Conservation (phyloP, 1,284 basidiomycete species). For the Rhodotorula sp. region DNA sequence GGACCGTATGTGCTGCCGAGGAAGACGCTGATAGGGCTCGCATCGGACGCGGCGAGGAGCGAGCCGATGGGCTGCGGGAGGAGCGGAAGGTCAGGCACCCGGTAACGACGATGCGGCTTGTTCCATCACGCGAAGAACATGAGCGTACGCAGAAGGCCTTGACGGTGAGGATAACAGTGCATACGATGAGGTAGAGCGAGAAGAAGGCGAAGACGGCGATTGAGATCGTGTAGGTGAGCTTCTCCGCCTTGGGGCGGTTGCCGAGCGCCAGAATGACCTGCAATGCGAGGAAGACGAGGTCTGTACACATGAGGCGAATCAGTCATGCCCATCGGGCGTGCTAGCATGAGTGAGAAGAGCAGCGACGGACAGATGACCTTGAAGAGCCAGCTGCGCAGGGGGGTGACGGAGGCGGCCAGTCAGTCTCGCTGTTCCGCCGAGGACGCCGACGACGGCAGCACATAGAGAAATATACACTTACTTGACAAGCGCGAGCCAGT, state of each 20-base stretch:
- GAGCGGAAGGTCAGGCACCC: not conserved
- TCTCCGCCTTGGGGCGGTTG: slow-evolving; percentile 94
- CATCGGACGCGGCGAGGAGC: slow-evolving; percentile 6
- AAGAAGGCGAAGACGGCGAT: slow-evolving; percentile 62
- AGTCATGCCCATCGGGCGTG: not conserved
- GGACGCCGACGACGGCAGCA: too few relatives aligned
- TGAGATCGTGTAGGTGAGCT: slow-evolving; percentile 74
- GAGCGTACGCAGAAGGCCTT: slow-evolving; percentile 68
- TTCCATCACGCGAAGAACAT: too few relatives aligned
- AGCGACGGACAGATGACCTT: slow-evolving; percentile 33
- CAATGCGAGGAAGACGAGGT: slow-evolving; percentile 63
- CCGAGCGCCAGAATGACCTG: slow-evolving; percentile 90
- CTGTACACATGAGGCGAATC: slow-evolving; percentile 46
- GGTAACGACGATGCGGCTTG: too few relatives aligned
- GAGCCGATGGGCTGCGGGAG: slow-evolving; percentile 29
- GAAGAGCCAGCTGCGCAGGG: slow-evolving; percentile 29
- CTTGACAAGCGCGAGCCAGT: slow-evolving; percentile 41
- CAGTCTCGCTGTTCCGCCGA: too few relatives aligned
- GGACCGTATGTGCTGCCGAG: slow-evolving; percentile 49
- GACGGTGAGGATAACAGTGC: slow-evolving; percentile 79
- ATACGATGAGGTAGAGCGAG: slow-evolving; percentile 70
- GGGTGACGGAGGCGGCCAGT: not conserved
- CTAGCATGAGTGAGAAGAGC: not conserved
- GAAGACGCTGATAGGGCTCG: slow-evolving; percentile 27
- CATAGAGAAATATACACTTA: not conserved